phyloP scores from a whole-genome alignment of 805 yeast species.

The Wickerhamomyces chambardii region DNA sequence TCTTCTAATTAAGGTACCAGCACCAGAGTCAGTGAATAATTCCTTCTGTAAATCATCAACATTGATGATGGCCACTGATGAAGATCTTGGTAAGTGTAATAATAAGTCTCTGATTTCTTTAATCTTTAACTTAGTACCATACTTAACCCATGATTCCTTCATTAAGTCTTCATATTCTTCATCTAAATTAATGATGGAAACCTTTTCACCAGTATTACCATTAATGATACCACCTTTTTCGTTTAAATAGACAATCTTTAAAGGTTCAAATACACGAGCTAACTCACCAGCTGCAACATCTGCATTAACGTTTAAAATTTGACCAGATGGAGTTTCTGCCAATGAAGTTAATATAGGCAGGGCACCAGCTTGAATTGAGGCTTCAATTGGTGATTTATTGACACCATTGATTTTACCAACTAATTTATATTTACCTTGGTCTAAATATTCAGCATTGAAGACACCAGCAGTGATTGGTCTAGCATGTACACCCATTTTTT shows the following conservation, averaged over 20 bases:
- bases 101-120: slow-evolving; percentile 93
- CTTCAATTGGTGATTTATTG: slow-evolving; percentile 84
- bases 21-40: slow-evolving; percentile 97
- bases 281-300: slow-evolving; percentile 99
- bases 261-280: slow-evolving; percentile 94
- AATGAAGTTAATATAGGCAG: slow-evolving; percentile 92
- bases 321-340: slow-evolving; percentile 96
- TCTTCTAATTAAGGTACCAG: slow-evolving; percentile 96
- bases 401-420: slow-evolving; percentile 89
- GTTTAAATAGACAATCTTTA: slow-evolving; percentile 90
- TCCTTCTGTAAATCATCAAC: slow-evolving; percentile 95
- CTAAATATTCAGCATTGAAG: slow-evolving; percentile 86
- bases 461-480: slow-evolving; percentile 99
- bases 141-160: slow-evolving; percentile 96
- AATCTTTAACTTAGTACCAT: slow-evolving; percentile 95
- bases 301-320: slow-evolving; percentile 93
- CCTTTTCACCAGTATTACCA: slow-evolving; percentile 85
- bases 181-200: slow-evolving; percentile 85
- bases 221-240: slow-evolving; percentile 97
- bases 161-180: slow-evolving; percentile 89
- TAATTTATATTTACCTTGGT: slow-evolving; percentile 81
- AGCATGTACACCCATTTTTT: slow-evolving; percentile 94
- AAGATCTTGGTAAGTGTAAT: slow-evolving; percentile 91
- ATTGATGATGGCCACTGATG: slow-evolving; percentile 95
- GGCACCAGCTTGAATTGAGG: slow-evolving; percentile 93